phyloP scores from a whole-genome alignment of 768 basidiomycete species.

The Kwoniella europaea region DNA sequence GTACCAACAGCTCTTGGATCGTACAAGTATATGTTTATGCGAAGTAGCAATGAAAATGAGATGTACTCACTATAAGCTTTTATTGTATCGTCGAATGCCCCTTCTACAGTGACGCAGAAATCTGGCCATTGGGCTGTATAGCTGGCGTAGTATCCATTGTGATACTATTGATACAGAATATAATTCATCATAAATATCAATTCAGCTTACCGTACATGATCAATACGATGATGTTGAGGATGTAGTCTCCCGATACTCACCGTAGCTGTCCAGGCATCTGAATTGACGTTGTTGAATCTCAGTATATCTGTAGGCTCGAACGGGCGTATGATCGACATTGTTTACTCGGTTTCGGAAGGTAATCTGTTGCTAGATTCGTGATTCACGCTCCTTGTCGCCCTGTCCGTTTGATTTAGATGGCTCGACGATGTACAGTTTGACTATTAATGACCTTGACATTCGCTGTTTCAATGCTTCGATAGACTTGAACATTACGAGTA shows the following conservation, averaged over 20 bases:
- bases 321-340: constrained; percentile 82
- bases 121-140: constrained; percentile 44
- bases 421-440: no score
- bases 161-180: constrained; percentile 29
- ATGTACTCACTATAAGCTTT: constrained; percentile 85
- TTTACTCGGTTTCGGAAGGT: neutral
- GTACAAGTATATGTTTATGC: no score
- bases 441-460: no score
- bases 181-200: neutral
- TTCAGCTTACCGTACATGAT: no score
- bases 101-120: constrained; percentile 66
- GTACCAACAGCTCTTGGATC: no score
- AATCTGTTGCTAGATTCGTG: neutral
- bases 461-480: no score
- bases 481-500: no score
- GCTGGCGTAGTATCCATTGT: constrained; percentile 43
- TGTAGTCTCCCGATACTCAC: constrained; percentile 62
- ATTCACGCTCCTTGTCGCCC: neutral
- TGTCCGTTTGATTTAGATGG: no score
- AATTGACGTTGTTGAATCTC: constrained; percentile 90
- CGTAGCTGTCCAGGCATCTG: constrained; percentile 97
- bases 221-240: neutral
- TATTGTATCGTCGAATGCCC: constrained; percentile 73
- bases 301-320: constrained; percentile 89
- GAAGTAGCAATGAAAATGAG: neutral